Evolutionary conservation across 1,284 basidiomycete species (phyloP).

Genomic region (Papiliotrema nemorosa): DNA sequence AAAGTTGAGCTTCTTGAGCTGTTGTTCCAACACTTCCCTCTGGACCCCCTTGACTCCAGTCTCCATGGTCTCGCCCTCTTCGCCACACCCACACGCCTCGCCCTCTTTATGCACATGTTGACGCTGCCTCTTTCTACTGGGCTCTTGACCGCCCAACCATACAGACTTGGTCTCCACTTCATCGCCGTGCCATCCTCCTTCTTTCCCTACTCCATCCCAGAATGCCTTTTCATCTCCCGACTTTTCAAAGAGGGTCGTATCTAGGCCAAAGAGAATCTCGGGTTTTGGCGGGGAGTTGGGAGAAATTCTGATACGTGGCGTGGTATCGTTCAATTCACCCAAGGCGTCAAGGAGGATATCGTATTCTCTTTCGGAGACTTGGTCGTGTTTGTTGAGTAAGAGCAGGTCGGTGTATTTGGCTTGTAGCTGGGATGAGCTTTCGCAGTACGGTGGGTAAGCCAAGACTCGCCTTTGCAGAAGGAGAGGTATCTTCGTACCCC

Average conservation of each 20-base stretch:
- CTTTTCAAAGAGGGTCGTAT: constrained; percentile 67
- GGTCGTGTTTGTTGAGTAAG: constrained; percentile 86
- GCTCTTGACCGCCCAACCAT: constrained; percentile 50
- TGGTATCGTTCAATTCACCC: constrained; percentile 80
- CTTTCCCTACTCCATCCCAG: constrained; percentile 20
- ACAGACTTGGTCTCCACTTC: constrained; percentile 77
- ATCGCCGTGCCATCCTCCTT: constrained; percentile 57
- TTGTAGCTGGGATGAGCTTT: constrained; percentile 61
- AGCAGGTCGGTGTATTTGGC: constrained; percentile 89
- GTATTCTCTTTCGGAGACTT: constrained; percentile 65
- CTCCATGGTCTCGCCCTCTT: constrained; percentile 4
- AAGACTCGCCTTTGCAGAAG: constrained; percentile 61
- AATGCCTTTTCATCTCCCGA: constrained; percentile 34
- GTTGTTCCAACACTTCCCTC: constrained; percentile 41
- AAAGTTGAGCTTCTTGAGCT: constrained; percentile 48
- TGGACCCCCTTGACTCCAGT: constrained; percentile 16
- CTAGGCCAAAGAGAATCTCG: constrained; percentile 73
- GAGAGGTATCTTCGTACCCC: constrained; percentile 84
- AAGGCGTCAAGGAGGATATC: constrained; percentile 80
- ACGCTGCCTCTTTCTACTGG: constrained; percentile 17
- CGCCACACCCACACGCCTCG: constrained; percentile 10
- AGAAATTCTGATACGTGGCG: constrained; percentile 68
- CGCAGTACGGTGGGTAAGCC: neutral
- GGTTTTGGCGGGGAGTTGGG: constrained; percentile 53
- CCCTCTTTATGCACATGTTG: constrained; percentile 39